A percentile compares a stretch with the other conserved stretches of the same genome.
These are phyloP conservation scores for Parastagonospora avenae DNA, from an alignment of 2,329 filamentous ascomycete genomes.

Conservation along the genomic window DNA sequence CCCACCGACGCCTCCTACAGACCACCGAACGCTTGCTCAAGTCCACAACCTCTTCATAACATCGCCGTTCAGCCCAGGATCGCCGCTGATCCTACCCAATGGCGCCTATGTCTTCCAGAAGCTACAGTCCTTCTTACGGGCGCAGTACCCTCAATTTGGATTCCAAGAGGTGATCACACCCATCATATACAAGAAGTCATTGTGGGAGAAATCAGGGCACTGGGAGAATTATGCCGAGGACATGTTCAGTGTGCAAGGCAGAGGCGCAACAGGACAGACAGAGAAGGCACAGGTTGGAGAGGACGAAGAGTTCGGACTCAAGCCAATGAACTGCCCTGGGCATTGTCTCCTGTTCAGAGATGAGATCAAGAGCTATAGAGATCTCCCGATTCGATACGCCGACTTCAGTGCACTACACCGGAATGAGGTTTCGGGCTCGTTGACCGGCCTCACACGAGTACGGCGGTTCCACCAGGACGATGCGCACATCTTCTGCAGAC, in stretches of 20 bases:
- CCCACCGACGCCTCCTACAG: constrained; percentile 48
- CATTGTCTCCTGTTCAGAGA: constrained; percentile 85
- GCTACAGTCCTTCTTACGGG: constrained; percentile 78
- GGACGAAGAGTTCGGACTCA: constrained; percentile 78
- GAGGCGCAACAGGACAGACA: constrained; percentile 53
- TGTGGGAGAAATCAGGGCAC: constrained; percentile 86
- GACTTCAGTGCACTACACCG: constrained; percentile 88
- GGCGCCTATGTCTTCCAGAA: constrained; percentile 84
- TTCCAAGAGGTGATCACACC: constrained; percentile 89
- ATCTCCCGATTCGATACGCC: constrained; percentile 81
- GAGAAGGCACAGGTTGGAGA: constrained; percentile 56
- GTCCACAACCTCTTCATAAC: constrained; percentile 78
- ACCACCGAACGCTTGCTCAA: constrained; percentile 58
- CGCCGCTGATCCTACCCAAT: constrained; percentile 81
- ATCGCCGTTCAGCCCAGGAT: constrained; percentile 81
- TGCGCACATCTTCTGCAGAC: constrained; percentile 86
- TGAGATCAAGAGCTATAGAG: constrained; percentile 74
- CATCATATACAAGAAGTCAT: constrained; percentile 85
- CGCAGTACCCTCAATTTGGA: constrained; percentile 82
- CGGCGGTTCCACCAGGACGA: constrained; percentile 90
- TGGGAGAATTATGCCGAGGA: constrained; percentile 90
- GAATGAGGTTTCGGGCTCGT: constrained; percentile 81
- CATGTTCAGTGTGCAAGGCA: constrained; percentile 80
- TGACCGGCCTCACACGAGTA: constrained; percentile 82
- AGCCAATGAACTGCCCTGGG: constrained; percentile 92